Conservation (phyloP, 2,329 filamentous ascomycete genomes). For the Calonectria multiphialidica region DNA sequence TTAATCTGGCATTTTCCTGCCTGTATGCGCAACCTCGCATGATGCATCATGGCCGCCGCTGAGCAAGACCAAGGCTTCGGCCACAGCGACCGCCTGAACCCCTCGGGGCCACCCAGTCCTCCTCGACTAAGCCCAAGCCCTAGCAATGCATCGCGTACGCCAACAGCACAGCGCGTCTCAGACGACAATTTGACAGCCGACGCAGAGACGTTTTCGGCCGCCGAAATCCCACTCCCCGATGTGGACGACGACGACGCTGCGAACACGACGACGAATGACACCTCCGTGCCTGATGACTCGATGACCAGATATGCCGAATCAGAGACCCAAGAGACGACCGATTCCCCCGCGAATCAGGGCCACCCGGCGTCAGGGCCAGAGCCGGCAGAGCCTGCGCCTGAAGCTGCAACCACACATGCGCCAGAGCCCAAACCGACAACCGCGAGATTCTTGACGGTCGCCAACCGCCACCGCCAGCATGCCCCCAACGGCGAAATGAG, state of each 20-base stretch:
- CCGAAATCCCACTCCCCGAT: neutral
- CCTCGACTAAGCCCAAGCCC: conserved; percentile 30
- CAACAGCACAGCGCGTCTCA: conserved; percentile 43
- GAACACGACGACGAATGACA: conserved; percentile 23
- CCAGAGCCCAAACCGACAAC: conserved; percentile 11
- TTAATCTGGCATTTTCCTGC: conserved; percentile 16
- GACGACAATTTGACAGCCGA: conserved; percentile 28
- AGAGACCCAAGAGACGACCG: neutral
- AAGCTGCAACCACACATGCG: conserved; percentile 8
- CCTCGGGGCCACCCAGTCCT: conserved; percentile 14
- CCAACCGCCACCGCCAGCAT: conserved; percentile 29
- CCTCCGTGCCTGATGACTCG: conserved; percentile 29
- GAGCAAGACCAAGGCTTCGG: conserved; percentile 41
- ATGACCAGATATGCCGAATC: conserved; percentile 29
- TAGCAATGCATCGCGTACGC: conserved; percentile 38
- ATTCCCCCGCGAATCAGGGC: conserved; percentile 3
- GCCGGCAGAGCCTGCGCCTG: conserved; percentile 10
- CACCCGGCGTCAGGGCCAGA: neutral
- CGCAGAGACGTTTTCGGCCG: conserved; percentile 31
- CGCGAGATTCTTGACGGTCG: conserved; percentile 18
- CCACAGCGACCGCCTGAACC: conserved; percentile 28
- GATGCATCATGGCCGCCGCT: conserved; percentile 54
- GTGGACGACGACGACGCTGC: conserved; percentile 16
- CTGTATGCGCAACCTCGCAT: conserved; percentile 27
- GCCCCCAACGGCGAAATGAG: conserved; percentile 51